phyloP scores from a whole-genome alignment of 768 basidiomycete genomes.

The Boletus tomentosulus region DNA sequence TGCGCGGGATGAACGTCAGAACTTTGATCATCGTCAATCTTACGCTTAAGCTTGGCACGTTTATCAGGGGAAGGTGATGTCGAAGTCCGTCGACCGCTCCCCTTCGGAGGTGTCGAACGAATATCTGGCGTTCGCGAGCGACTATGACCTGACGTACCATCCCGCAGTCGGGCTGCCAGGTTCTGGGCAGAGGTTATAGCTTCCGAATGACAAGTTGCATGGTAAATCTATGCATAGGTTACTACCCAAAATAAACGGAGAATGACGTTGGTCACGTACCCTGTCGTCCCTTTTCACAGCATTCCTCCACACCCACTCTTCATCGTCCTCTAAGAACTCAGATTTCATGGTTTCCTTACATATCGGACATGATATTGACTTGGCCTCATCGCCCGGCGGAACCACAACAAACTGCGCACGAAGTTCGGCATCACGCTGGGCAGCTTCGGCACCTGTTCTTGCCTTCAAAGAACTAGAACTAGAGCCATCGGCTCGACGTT shows the following conservation, averaged over 20 bases:
- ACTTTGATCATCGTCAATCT: slow-evolving; percentile 51
- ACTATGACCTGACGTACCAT: slow-evolving; percentile 53
- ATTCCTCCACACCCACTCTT: slow-evolving; percentile 98
- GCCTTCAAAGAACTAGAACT: slow-evolving; percentile 52
- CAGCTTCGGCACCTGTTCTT: slow-evolving; percentile 56
- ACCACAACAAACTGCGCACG: slow-evolving; percentile 80
- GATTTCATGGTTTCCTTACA: slow-evolving; percentile 92
- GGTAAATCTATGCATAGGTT: slow-evolving; percentile 64
- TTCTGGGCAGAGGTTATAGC: slow-evolving; percentile 59
- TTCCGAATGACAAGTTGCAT: slow-evolving; percentile 93
- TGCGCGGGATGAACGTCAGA: slow-evolving; percentile 28
- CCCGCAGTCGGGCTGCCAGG: slow-evolving; percentile 64
- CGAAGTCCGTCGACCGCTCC: slow-evolving; percentile 32
- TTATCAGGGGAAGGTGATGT: slow-evolving; percentile 52
- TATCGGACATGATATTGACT: slow-evolving; percentile 82
- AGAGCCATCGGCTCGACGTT: slow-evolving; percentile 54
- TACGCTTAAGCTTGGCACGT: slow-evolving; percentile 66
- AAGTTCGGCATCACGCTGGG: slow-evolving; percentile 72
- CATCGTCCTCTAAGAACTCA: slow-evolving; percentile 92
- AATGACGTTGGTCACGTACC: slow-evolving; percentile 44
- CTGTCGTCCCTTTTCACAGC: slow-evolving; percentile 79
- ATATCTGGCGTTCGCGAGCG: slow-evolving; percentile 74
- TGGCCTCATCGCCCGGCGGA: slow-evolving; percentile 85
- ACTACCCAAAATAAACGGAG: neutral
- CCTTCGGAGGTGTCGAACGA: slow-evolving; percentile 38